These are phyloP conservation scores for Penicillium hordei DNA, from an alignment of 2,329 filamentous ascomycete genomes.

Conservation along the genomic window DNA sequence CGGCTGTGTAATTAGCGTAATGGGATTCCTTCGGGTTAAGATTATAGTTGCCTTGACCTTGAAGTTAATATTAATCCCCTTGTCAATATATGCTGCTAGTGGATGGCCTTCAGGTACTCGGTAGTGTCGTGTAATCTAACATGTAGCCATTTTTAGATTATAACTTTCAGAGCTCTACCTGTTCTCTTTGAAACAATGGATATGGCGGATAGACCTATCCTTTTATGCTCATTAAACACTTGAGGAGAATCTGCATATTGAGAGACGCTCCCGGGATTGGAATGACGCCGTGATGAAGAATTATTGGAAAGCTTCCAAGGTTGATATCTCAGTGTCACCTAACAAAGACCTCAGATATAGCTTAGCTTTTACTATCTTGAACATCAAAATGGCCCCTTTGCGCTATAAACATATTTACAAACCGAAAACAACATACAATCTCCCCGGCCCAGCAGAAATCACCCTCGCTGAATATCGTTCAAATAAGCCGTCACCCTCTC, in stretches of 20 bases:
- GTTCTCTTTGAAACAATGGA: neutral
- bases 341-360: neutral
- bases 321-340: neutral
- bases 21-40: neutral
- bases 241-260: neutral
- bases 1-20: neutral
- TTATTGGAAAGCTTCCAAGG: neutral
- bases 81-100: neutral
- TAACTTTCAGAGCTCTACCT: neutral
- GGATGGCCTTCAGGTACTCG: neutral
- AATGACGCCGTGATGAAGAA: neutral
- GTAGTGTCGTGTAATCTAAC: too few species aligned
- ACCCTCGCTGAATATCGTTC: conserved; percentile 23
- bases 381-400: neutral
- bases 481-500: conserved; percentile 54
- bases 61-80: neutral
- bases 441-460: neutral
- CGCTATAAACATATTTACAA: neutral
- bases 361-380: neutral
- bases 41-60: too few species aligned
- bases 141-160: neutral
- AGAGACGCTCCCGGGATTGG: neutral
- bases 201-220: neutral
- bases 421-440: neutral
- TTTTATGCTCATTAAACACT: neutral